Percentiles rank a stretch among this genome's conserved stretches.
These are phyloP conservation scores for Cystofilobasidium ferigula DNA, from an alignment of 768 basidiomycete genomes.

Conservation along the genomic window DNA sequence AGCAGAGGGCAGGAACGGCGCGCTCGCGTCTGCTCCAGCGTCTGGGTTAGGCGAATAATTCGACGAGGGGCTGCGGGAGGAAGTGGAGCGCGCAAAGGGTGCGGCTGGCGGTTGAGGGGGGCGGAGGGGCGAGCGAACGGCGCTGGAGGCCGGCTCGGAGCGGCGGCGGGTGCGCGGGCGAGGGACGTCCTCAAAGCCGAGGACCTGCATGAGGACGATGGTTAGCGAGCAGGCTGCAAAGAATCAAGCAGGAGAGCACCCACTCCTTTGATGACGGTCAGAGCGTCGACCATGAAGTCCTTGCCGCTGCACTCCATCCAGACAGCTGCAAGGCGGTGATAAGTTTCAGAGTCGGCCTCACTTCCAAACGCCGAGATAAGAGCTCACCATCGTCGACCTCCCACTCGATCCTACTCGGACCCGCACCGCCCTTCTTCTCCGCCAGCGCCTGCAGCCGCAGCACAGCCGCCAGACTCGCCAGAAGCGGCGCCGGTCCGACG, in stretches of 20 bases:
- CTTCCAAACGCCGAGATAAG: not conserved
- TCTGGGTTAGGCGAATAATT: not conserved
- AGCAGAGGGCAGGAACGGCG: not conserved
- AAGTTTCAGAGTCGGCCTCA: not conserved
- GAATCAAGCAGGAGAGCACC: not conserved
- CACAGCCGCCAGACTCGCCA: slow-evolving; percentile 7
- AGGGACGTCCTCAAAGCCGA: slow-evolving; percentile 24
- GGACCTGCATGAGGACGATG: slow-evolving; percentile 4
- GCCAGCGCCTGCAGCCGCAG: slow-evolving; percentile 18
- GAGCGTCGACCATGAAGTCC: slow-evolving; percentile 26
- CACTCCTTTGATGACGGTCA: slow-evolving; percentile 25
- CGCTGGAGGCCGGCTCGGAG: not conserved
- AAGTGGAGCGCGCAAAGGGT: not conserved
- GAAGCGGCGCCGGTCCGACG: slow-evolving; percentile 22
- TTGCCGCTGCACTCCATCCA: slow-evolving; percentile 27
- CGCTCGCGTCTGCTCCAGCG: not conserved
- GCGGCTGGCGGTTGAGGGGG: not conserved
- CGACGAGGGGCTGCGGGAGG: not conserved
- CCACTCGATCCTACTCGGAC: slow-evolving; percentile 19
- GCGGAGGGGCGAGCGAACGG: not conserved
- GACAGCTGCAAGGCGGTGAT: slow-evolving; percentile 11
- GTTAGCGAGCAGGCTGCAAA: not conserved
- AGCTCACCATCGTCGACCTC: slow-evolving; percentile 27
- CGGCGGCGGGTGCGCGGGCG: slow-evolving; percentile 11
- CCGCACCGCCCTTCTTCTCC: slow-evolving; percentile 23